Evolutionary conservation across 371 early-diverging fungal genomes (phyloP), one percentile per base, ranked within the genome.

Genomic region (Mortierella sp.): DNA sequence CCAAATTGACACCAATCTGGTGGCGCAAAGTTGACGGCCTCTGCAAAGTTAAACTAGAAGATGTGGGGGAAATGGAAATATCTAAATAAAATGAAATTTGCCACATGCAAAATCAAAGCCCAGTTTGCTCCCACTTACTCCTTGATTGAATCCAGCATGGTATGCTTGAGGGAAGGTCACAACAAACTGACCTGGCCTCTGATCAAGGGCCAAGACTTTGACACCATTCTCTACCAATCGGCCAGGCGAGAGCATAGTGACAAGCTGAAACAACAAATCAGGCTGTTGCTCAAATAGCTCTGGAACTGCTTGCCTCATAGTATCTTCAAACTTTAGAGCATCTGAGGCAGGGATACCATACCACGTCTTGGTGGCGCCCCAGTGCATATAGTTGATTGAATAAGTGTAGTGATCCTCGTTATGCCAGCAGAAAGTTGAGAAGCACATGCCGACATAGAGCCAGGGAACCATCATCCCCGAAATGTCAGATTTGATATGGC

Each of bases 361-460:
- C 98, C 98, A 98, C 0, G 98, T 98, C 84, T 98, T 98, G 22
- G 97, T 94, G 67, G 96, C 98, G 10, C 98, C 98, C 92, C 92
- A 94, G 73, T 98, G 98, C 89, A 94, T 91, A 85, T 98, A 98
- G 84, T 98, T 98, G 86, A 97, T 92, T 13, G 96, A 96, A 72
- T 97, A 97, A 4, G 96, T 96, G 84, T 94, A 96, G 79, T 98
- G 97, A 77, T 98, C 98, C 84, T 98, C 99, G 47, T 94, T 95
- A 77, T 98, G 98, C 99, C 99, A 98, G 83, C 98, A 97, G 75
- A 98, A 98, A 2, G 98, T 96, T 41, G 96, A 94, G 71, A 98
- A 97, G 67, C 92, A 92, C 97, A 96, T 96, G 41, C 99, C 99
- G 7, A 97, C 94, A 73, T 98, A 98, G 15, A 98, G 84, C 98